Conservation (phyloP, 2,329 filamentous ascomycete genomes). For the Neonectria hederae region DNA sequence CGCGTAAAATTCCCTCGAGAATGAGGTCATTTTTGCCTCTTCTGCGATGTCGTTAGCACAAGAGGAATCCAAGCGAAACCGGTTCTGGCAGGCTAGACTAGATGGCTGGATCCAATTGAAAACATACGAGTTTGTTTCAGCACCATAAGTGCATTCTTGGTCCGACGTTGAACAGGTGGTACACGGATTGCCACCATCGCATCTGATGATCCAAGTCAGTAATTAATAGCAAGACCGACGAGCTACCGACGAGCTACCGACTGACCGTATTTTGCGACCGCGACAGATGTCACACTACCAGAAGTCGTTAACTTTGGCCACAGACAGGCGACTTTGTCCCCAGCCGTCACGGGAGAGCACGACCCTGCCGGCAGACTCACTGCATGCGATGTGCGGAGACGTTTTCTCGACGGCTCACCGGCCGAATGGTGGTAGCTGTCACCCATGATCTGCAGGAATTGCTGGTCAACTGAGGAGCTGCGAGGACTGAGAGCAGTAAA, state of each 20-base stretch:
- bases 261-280: constrained; percentile 57
- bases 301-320: background rate
- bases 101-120: background rate
- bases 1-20: constrained; percentile 58
- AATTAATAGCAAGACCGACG: background rate
- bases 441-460: constrained; percentile 38
- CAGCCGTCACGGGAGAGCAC: background rate
- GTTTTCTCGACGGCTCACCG: constrained; percentile 50
- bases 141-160: constrained; percentile 54
- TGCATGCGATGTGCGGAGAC: constrained; percentile 54
- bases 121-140: constrained; percentile 53
- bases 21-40: constrained; percentile 63
- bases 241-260: constrained; percentile 3
- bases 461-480: constrained; percentile 8
- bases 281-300: constrained; percentile 58
- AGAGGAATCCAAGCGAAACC: background rate
- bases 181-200: constrained; percentile 59
- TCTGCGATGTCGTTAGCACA: constrained; percentile 34
- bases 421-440: constrained; percentile 33
- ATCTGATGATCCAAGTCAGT: constrained; percentile 46
- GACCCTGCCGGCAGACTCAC: constrained; percentile 40
- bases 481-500: constrained; percentile 34
- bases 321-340: background rate
- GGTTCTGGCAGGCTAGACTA: too few relatives aligned
- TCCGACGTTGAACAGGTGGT: constrained; percentile 49